Evolutionary conservation across 192 early-diverging fungal genomes (phyloP), one percentile per base, ranked within the genome.

Genomic region (Backusella morwellensis): DNA sequence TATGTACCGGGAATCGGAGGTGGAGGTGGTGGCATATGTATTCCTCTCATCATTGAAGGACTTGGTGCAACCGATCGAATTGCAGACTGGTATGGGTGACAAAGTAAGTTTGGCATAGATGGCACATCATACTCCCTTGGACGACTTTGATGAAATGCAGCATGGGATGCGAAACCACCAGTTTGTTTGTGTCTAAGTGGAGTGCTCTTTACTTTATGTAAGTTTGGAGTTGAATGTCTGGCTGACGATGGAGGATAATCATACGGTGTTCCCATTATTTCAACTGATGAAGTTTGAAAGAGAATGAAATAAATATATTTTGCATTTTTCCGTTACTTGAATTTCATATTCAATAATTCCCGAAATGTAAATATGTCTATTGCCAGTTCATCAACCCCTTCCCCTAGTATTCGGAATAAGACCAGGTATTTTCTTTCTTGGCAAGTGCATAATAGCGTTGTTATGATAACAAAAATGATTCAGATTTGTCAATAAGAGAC

Each of bases 291-390:
- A 63, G 26, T 29, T 29, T 12, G 56, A 63, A 63, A 63, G 56
- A 63, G 3, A 29, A 29, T 11, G 21, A 29, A 63, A 63, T 63
- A 26, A 63, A 29, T 29, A 12, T 23, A 63, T 14, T 26, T 9
- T 63, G 26, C 56, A 63, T 29, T 26, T 63, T 63, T 63, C 11
- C 56, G 2, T 63, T 29, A 63, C 26, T 63, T 63, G 56, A 63
- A 63, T 63, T 11, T 63, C 56, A 63, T 63, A 63, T 29, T 63
- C 56, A 63, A 63, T 63, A 63, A 63, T 63, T 63, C 56, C 56
- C 56, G 56, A 63, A 63, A 63, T 26, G 56, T 63, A 63, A 63
- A 63, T 29, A 29, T 29, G 56, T 29, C 9, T 63, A 14, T 63
- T 14, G 26, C 23, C 4, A 63, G 26, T 12, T 14, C 26, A 14